These are phyloP conservation scores for Marasmius sp. DNA, from an alignment of 1,284 basidiomycete genomes.

Conservation along the genomic window DNA sequence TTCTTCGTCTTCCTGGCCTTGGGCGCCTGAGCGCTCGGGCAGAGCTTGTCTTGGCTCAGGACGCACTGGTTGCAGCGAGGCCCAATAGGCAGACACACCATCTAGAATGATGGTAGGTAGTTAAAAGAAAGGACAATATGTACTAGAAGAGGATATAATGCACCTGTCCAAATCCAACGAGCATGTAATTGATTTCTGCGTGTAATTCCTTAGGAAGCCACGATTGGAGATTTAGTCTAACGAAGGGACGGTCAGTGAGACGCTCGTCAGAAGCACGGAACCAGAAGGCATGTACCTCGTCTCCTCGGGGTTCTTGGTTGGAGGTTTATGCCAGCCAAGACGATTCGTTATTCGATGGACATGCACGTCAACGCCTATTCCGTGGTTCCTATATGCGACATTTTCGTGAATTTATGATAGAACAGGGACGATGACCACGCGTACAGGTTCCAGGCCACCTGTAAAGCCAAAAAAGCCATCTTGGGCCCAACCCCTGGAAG, in stretches of 20 bases:
- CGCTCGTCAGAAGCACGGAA: background rate
- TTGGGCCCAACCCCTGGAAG: slow-evolving; percentile 90
- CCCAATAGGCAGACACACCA: slow-evolving; percentile 79
- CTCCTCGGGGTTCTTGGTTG: slow-evolving; percentile 85
- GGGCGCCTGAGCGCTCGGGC: slow-evolving; percentile 48
- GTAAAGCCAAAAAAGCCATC: slow-evolving; percentile 87
- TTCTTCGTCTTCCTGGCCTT: slow-evolving; percentile 22
- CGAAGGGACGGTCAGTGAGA: background rate
- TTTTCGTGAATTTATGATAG: background rate
- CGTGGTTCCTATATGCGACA: slow-evolving; percentile 64
- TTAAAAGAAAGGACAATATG: background rate
- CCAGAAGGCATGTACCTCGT: slow-evolving; percentile 57
- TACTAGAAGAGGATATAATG: slow-evolving; percentile 10
- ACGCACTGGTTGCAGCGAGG: slow-evolving; percentile 84
- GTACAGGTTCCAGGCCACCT: slow-evolving; percentile 84
- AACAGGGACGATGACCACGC: slow-evolving; percentile 21
- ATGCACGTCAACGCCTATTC: slow-evolving; percentile 95
- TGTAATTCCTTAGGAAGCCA: slow-evolving; percentile 86
- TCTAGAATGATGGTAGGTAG: slow-evolving; percentile 35
- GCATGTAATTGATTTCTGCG: slow-evolving; percentile 81
- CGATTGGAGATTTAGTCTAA: slow-evolving; percentile 82
- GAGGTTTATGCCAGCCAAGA: slow-evolving; percentile 85
- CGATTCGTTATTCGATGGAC: slow-evolving; percentile 95
- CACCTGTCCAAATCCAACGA: slow-evolving; percentile 94
- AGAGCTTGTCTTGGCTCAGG: slow-evolving; percentile 52